phyloP scores from a whole-genome alignment of 495 filamentous ascomycete genomes.

The Xylaria telfairii region DNA sequence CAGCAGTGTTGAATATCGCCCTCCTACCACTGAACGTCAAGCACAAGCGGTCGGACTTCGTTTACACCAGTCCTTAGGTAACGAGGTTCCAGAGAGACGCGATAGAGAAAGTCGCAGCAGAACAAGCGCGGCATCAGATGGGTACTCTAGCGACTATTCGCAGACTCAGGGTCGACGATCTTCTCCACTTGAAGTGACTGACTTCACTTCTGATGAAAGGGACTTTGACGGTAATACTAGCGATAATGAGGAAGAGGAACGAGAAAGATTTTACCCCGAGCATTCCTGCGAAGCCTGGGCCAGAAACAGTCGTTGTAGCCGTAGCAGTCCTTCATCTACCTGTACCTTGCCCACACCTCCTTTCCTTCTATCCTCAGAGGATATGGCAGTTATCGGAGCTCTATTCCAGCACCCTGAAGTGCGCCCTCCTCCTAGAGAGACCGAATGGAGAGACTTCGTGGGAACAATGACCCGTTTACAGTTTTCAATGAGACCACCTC shows the following conservation, averaged over 20 bases:
- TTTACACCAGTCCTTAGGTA: not conserved
- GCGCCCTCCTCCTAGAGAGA: not conserved
- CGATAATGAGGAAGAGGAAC: not conserved
- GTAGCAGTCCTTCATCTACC: not conserved
- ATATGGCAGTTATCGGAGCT: not conserved
- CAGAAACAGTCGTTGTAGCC: no score
- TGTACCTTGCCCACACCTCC: not conserved
- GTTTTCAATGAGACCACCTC: not conserved
- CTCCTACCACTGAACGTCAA: not conserved
- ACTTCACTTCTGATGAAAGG: not conserved
- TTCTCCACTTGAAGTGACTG: not conserved
- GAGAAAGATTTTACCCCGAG: not conserved
- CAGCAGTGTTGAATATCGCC: not conserved
- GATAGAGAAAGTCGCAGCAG: not conserved
- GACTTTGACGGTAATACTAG: not conserved
- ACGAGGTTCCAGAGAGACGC: not conserved
- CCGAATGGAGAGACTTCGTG: not conserved
- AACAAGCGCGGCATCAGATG: not conserved
- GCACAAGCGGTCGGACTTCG: not conserved
- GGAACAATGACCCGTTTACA: not conserved
- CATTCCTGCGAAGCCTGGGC: not conserved
- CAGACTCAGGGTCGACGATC: no score
- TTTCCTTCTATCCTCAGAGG: not conserved
- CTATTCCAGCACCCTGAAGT: not conserved
- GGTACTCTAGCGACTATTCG: not conserved